Conservation (phyloP, 495 filamentous ascomycete species). For the Durotheca rogersii region DNA sequence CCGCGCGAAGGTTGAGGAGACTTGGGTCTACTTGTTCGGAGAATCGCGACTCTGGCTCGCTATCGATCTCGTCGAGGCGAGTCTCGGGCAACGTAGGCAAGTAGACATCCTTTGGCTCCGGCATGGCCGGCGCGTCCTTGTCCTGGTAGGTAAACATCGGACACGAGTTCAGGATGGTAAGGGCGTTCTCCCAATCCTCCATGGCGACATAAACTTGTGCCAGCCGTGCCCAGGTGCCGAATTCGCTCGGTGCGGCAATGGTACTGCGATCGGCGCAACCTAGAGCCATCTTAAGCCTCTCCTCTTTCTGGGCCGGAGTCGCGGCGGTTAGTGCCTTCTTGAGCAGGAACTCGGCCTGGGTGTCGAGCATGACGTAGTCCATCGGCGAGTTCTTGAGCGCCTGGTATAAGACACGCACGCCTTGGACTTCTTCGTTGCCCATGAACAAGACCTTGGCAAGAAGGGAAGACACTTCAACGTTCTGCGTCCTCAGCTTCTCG, state of each 20-base stretch:
- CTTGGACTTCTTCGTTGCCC: slow-evolving; percentile 94
- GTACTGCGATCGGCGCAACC: slow-evolving; percentile 93
- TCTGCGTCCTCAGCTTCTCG: slow-evolving; percentile 86
- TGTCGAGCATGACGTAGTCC: slow-evolving; percentile 92
- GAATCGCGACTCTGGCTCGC: slow-evolving; percentile 76
- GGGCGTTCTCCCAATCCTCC: slow-evolving; percentile 90
- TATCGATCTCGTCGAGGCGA: slow-evolving; percentile 92
- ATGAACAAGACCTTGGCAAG: slow-evolving; percentile 85
- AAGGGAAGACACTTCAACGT: slow-evolving; percentile 90
- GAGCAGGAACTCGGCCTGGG: slow-evolving; percentile 89
- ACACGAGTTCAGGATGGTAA: slow-evolving; percentile 96
- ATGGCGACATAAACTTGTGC: slow-evolving; percentile 89
- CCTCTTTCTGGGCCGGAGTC: slow-evolving; percentile 51
- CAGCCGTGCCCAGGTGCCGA: slow-evolving; percentile 92
- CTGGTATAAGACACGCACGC: slow-evolving; percentile 82
- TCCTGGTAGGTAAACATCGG: slow-evolving; percentile 99
- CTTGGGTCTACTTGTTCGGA: slow-evolving; percentile 85
- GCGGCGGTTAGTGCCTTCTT: slow-evolving; percentile 66
- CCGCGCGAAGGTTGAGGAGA: slow-evolving; percentile 81
- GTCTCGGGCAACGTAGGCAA: slow-evolving; percentile 86
- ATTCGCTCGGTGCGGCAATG: slow-evolving; percentile 92
- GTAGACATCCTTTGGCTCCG: slow-evolving; percentile 80
- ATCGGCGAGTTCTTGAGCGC: slow-evolving; percentile 88
- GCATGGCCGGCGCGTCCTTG: slow-evolving; percentile 92
- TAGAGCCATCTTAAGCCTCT: slow-evolving; percentile 73